Evolutionary conservation across 306 rosid species (phyloP), one percentile per base, ranked within the genome.

Genomic region (Ammopiptanthus mongolicus): DNA sequence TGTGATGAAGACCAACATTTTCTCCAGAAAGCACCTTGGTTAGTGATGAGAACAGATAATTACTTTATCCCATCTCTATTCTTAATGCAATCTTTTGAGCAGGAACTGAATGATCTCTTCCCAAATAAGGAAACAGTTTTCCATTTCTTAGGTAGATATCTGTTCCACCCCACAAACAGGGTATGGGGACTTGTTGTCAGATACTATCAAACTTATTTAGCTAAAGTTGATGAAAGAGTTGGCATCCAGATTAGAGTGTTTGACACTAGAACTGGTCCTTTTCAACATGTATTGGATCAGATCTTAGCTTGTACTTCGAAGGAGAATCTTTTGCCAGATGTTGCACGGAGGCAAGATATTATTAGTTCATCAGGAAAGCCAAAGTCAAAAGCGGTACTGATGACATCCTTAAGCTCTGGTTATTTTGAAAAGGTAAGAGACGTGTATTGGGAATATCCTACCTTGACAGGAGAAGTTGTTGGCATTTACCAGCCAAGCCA

Each of bases 171-270:
- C 34, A 78, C 91, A 11, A 82, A 88, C 58, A 84, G 42, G 51
- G 89, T 90, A 37, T 90, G 96, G 96, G 96, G 92, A 74, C 88
- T 82, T 66, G 69, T 90, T 74, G 79, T 75, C 9, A 84, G 96
- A 83, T 90, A 84, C 83, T 88, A 90, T 60, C 64, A 86, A 39
- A 85, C 92, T 63, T 90, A 90, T 65, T 81, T 90, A 58, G 88
- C 92, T 17, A 84, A 69, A 62, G 89, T 72, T 44, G 91, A 88
- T 74, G 96, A 88, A 84, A 84, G 87, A 76, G 65, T 90, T 12
- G 96, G 92, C 37, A 81, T 90, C 80, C 96, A 90, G 78, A 90
- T 90, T 57, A 82, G 96, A 75, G 89, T 88, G 50, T 86, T 90
- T 69, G 96, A 86, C 68, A 71, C 81, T 0, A 89, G 85, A 5